A percentile compares a stretch with the other conserved stretches of the same genome.
Conservation (phyloP, 2,329 filamentous ascomycete species). For the Ophiostoma himal-ulmi region DNA sequence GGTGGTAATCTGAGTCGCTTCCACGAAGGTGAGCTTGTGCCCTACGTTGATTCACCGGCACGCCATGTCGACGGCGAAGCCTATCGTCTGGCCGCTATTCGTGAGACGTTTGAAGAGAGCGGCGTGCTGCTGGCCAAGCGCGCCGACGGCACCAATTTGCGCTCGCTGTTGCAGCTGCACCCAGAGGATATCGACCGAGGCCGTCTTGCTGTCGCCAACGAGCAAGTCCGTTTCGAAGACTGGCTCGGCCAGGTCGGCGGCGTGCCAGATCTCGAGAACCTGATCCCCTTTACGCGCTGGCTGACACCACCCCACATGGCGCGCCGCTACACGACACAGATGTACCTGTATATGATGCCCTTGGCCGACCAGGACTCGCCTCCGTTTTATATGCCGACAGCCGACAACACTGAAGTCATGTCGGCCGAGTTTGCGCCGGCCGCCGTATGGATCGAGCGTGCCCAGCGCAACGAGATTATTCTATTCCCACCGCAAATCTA, state of each 20-base stretch:
- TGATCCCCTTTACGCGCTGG: slow-evolving; percentile 87
- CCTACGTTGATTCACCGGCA: slow-evolving; percentile 40
- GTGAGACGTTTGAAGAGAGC: slow-evolving; percentile 93
- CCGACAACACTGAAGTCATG: slow-evolving; percentile 55
- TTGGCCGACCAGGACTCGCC: slow-evolving; percentile 38
- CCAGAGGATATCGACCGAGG: slow-evolving; percentile 58
- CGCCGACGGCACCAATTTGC: slow-evolving; percentile 30
- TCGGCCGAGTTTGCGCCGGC: slow-evolving; percentile 65
- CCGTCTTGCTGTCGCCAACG: slow-evolving; percentile 62
- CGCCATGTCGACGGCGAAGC: slow-evolving; percentile 65
- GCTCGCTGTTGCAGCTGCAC: slow-evolving; percentile 54
- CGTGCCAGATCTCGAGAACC: slow-evolving; percentile 54
- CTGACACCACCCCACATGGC: slow-evolving; percentile 69
- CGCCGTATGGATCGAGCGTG: slow-evolving; percentile 61
- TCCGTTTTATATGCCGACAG: slow-evolving; percentile 37
- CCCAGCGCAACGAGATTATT: slow-evolving; percentile 62
- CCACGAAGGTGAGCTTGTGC: slow-evolving; percentile 61
- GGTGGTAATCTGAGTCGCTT: slow-evolving; percentile 74
- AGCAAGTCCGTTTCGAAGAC: slow-evolving; percentile 58
- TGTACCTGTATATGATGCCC: slow-evolving; percentile 91
- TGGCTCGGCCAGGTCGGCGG: slow-evolving; percentile 57
- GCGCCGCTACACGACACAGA: slow-evolving; percentile 86
- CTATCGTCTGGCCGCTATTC: slow-evolving; percentile 77
- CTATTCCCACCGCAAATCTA: slow-evolving; percentile 88
- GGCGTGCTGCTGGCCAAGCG: slow-evolving; percentile 71